A percentile compares a stretch with the other conserved stretches of the same genome.
phyloP scores from a whole-genome alignment of 225 moss, liverwort and hornwort genomes.

The Sphagnum contortum region DNA sequence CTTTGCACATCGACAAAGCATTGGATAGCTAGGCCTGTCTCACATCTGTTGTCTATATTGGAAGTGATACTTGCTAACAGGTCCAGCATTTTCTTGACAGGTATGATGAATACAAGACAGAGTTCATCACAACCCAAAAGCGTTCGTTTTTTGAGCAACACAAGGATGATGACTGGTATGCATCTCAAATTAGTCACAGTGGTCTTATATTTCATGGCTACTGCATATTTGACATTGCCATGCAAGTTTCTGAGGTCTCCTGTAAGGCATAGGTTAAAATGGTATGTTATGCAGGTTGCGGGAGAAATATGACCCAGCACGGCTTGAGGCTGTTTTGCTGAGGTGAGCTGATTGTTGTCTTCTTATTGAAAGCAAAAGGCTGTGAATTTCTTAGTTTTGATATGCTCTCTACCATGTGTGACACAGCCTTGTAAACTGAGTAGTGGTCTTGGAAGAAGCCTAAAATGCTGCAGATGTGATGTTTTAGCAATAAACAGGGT shows the following conservation, averaged over 20 bases:
- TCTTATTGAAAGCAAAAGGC: background rate
- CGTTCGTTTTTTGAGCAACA: slow-evolving; percentile 90
- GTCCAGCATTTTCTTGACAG: slow-evolving; percentile 23
- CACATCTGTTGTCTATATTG: too few relatives aligned
- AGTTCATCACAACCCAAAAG: slow-evolving; percentile 93
- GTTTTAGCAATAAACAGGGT: too few relatives aligned
- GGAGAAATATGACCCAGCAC: slow-evolving; percentile 98
- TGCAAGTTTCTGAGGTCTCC: too few relatives aligned
- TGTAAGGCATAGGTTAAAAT: too few relatives aligned
- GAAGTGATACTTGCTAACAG: too few relatives aligned
- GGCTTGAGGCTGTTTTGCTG: slow-evolving; percentile 67
- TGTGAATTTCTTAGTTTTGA: too few relatives aligned
- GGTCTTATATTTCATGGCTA: too few relatives aligned
- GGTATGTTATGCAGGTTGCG: slow-evolving; percentile 49
- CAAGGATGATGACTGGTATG: slow-evolving; percentile 96
- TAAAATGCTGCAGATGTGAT: too few relatives aligned
- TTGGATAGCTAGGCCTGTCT: too few relatives aligned
- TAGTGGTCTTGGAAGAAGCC: background rate
- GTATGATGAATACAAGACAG: slow-evolving; percentile 97
- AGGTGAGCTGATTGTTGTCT: slow-evolving; percentile 34
- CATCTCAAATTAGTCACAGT: background rate
- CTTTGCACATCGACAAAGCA: too few relatives aligned
- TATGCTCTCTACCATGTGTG: too few relatives aligned
- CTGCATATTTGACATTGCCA: too few relatives aligned
- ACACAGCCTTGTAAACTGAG: background rate